Evolutionary conservation across 441 rosid species (phyloP).

Genomic region (Euphorbia celastroides): DNA sequence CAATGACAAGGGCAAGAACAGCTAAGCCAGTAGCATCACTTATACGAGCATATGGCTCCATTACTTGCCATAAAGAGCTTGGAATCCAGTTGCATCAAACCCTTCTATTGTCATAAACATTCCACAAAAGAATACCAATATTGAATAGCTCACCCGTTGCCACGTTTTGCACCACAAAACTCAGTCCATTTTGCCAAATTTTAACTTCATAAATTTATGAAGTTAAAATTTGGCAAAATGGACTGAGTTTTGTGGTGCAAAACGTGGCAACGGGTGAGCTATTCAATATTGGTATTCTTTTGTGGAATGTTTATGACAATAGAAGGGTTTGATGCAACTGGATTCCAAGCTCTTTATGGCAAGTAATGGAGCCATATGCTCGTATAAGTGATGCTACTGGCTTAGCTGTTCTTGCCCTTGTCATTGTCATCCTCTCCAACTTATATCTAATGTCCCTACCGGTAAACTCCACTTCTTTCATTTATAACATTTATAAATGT

Average conservation of each 20-base stretch:
- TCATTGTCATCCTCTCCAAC: conserved; percentile 64
- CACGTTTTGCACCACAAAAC: too few species aligned
- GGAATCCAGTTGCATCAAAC: conserved; percentile 84
- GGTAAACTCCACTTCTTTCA: conserved; percentile 39
- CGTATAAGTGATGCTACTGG: conserved; percentile 42
- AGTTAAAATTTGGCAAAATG: too few species aligned
- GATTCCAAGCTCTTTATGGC: conserved; percentile 78
- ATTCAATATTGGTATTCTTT: conserved; percentile 69
- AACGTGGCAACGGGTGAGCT: conserved; percentile 60
- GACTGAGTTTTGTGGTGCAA: too few species aligned
- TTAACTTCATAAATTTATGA: too few species aligned
- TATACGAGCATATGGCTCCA: conserved; percentile 65
- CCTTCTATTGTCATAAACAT: conserved; percentile 85
- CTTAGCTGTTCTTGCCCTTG: conserved; percentile 43
- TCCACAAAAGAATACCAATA: conserved; percentile 78
- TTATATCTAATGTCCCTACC: conserved; percentile 83
- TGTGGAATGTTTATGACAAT: conserved; percentile 90
- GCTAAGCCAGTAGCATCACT: conserved; percentile 38
- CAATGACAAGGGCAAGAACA: conserved; percentile 55
- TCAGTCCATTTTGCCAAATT: too few species aligned
- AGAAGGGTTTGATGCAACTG: conserved; percentile 74
- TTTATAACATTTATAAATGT: too few species aligned
- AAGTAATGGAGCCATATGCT: conserved; percentile 63
- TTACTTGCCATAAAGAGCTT: conserved; percentile 54
- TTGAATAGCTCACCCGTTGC: conserved; percentile 68